A percentile compares a stretch with the other conserved stretches of the same genome.
These are phyloP conservation scores for Entomortierella beljakovae DNA, from an alignment of 192 early-diverging fungal species.

Conservation along the genomic window DNA sequence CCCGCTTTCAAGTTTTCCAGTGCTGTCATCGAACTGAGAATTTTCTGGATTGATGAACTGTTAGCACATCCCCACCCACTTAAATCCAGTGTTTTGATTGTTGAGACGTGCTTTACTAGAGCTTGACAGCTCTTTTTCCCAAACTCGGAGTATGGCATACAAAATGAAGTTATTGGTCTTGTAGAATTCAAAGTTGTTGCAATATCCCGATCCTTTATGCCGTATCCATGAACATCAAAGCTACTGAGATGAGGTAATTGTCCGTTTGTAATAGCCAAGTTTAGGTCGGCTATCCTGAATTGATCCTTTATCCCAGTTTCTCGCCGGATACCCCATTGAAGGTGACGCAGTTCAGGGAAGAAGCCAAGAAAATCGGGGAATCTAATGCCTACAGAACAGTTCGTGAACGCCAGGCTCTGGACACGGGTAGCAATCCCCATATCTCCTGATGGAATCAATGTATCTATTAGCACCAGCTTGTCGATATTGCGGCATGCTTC, in stretches of 20 bases:
- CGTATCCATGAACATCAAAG: not conserved
- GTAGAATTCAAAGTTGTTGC: not conserved
- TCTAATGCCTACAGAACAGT: not conserved
- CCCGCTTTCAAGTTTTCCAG: not conserved
- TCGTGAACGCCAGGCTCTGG: not conserved
- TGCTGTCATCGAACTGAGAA: slow-evolving; percentile 6
- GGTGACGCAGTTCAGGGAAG: not conserved
- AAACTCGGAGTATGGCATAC: not conserved
- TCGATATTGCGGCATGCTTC: not conserved
- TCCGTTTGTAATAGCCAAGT: not conserved
- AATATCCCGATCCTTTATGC: not conserved
- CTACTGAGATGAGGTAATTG: slow-evolving; percentile 1
- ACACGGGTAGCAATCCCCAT: not conserved
- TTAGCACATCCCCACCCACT: not conserved
- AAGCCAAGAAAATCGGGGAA: not conserved
- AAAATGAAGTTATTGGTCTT: not conserved
- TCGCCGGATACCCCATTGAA: slow-evolving; percentile 1
- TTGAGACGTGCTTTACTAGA: not conserved
- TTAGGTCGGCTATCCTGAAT: not conserved
- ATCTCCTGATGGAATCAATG: not conserved
- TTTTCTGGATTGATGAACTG: not conserved
- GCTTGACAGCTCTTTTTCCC: not conserved
- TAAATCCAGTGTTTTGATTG: not conserved
- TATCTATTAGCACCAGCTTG: not conserved
- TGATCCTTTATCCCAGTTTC: not conserved